These are phyloP conservation scores for Penicillium hesseltinei DNA, from an alignment of 2,329 filamentous ascomycete genomes.

Conservation along the genomic window DNA sequence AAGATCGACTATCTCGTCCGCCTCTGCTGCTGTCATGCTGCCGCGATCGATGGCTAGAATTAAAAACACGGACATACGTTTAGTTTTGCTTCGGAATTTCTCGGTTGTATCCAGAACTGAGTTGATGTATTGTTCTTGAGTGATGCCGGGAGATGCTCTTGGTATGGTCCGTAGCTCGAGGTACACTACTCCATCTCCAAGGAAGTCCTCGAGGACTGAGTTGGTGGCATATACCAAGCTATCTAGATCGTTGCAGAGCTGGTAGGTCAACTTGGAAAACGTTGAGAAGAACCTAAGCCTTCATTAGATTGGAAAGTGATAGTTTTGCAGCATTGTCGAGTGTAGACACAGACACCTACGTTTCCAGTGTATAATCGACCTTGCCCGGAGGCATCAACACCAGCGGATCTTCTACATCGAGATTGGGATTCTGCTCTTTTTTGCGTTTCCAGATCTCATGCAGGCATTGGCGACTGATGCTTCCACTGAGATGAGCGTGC, in stretches of 20 bases:
- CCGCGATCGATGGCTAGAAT: constrained; percentile 75
- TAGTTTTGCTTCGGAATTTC: constrained; percentile 44
- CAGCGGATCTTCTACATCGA: constrained; percentile 65
- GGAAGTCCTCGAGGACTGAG: constrained; percentile 65
- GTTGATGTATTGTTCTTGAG: constrained; percentile 63
- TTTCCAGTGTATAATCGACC: constrained; percentile 67
- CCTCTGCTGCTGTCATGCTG: constrained; percentile 56
- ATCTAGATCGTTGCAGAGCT: constrained; percentile 63
- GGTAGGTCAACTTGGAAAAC: constrained; percentile 77
- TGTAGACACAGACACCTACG: constrained; percentile 54
- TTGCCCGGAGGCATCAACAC: constrained; percentile 68
- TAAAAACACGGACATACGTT: constrained; percentile 59
- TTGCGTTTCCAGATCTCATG: constrained; percentile 71
- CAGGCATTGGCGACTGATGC: constrained; percentile 69
- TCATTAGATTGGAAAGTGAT: not conserved
- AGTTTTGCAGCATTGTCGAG: not conserved
- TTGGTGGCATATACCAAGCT: constrained; percentile 63
- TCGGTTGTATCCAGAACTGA: constrained; percentile 65
- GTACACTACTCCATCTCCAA: constrained; percentile 69
- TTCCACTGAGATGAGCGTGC: constrained; percentile 77
- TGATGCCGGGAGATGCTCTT: constrained; percentile 58
- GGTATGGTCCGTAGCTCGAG: constrained; percentile 80
- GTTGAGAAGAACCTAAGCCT: constrained; percentile 69
- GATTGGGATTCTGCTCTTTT: constrained; percentile 50
- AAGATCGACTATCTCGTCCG: constrained; percentile 62